A percentile compares a stretch with the other conserved stretches of the same genome.
These are phyloP conservation scores for Cyberlindnera lachancei DNA, from an alignment of 805 yeast genomes.

Conservation along the genomic window DNA sequence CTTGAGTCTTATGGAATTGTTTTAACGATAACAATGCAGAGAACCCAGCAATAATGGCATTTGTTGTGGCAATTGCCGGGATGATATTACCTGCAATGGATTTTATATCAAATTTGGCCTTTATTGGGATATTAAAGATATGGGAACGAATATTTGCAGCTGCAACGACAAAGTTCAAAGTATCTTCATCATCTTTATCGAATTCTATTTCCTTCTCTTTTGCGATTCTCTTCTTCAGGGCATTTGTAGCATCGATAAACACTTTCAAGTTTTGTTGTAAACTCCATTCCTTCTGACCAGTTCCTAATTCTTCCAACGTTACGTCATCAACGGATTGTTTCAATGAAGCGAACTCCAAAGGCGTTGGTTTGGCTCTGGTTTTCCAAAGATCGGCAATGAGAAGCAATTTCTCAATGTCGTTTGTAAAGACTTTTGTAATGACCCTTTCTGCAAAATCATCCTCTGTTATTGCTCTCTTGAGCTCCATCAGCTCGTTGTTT, in stretches of 20 bases:
- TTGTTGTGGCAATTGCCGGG: constrained; percentile 97
- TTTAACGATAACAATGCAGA: constrained; percentile 69
- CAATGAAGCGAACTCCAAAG: constrained; percentile 35
- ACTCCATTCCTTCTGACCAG: constrained; percentile 46
- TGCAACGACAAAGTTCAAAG: constrained; percentile 80
- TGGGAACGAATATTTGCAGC: constrained; percentile 72
- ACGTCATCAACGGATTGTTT: constrained; percentile 13
- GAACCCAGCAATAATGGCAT: constrained; percentile 90
- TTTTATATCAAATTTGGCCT: constrained; percentile 80
- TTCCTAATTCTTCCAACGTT: constrained; percentile 18
- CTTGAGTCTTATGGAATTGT: constrained; percentile 29
- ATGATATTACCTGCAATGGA: constrained; percentile 97
- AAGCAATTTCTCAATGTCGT: constrained; percentile 73
- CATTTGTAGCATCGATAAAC: constrained; percentile 39
- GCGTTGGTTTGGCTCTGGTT: constrained; percentile 58
- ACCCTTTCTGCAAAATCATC: constrained; percentile 35
- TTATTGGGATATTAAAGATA: constrained; percentile 61
- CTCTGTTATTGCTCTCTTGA: constrained; percentile 32
- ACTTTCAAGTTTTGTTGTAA: constrained; percentile 55
- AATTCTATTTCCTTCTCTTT: constrained; percentile 45
- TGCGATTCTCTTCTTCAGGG: constrained; percentile 42
- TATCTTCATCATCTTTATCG: constrained; percentile 93
- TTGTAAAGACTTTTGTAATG: constrained; percentile 51
- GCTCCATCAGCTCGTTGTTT: constrained; percentile 52
- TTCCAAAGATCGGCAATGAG: constrained; percentile 74